Percentiles rank a stretch among this genome's conserved stretches.
phyloP scores from a whole-genome alignment of 305 asterid genomes.

The Fraxinus baroniana region DNA sequence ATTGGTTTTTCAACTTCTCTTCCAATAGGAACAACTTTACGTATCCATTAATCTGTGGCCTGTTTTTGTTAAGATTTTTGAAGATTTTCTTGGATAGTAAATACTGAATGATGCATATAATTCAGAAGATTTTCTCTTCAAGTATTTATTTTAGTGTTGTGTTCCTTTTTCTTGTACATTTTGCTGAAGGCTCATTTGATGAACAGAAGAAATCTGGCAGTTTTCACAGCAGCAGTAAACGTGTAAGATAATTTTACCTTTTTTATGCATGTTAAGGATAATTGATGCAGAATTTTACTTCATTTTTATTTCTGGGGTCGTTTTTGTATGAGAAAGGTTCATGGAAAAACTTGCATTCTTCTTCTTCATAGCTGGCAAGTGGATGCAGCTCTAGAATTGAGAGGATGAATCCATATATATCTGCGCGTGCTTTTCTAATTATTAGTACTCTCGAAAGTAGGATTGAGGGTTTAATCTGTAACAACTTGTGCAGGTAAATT shows the following conservation, averaged over 20 bases:
- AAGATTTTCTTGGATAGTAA: slow-evolving; percentile 7
- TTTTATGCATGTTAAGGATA: not conserved
- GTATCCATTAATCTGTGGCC: not conserved
- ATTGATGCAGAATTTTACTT: not conserved
- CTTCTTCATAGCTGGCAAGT: too few relatives aligned
- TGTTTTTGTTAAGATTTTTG: slow-evolving; percentile 4
- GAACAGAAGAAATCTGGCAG: slow-evolving; percentile 24
- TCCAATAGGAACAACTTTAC: slow-evolving; percentile 19
- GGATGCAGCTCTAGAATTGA: too few relatives aligned
- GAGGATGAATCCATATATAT: not conserved
- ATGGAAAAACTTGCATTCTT: too few relatives aligned
- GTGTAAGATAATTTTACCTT: slow-evolving; percentile 25
- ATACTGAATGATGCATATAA: slow-evolving; percentile 23
- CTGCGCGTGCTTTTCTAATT: not conserved
- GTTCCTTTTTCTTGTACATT: slow-evolving; percentile 34
- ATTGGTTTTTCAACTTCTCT: not conserved
- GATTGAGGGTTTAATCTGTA: not conserved
- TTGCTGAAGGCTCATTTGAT: slow-evolving; percentile 35
- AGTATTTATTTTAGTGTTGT: slow-evolving; percentile 20
- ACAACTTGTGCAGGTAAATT: slow-evolving; percentile 43
- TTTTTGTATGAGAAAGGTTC: too few relatives aligned
- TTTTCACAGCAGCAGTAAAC: slow-evolving; percentile 22
- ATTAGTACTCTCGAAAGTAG: not conserved
- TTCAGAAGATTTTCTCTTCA: slow-evolving; percentile 19
- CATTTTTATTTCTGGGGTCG: too few relatives aligned